Conservation (phyloP, 495 filamentous ascomycete genomes). For the Neurospora hispaniola region DNA sequence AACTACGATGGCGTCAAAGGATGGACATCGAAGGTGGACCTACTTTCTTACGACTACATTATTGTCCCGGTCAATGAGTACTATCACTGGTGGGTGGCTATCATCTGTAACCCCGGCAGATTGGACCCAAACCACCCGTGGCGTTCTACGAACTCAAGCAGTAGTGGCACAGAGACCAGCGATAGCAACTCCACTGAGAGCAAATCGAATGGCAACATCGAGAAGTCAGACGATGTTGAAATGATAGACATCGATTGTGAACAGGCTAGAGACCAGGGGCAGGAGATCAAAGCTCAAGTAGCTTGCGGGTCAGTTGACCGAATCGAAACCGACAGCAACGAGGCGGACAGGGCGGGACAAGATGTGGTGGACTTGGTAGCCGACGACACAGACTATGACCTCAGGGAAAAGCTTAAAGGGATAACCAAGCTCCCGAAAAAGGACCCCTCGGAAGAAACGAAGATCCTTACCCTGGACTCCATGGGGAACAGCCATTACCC, state of each 20-base stretch:
- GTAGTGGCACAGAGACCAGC: neutral
- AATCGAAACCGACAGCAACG: neutral
- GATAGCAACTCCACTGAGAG: neutral
- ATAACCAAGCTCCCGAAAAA: slow-evolving; percentile 19
- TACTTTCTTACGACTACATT: slow-evolving; percentile 80
- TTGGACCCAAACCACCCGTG: slow-evolving; percentile 25
- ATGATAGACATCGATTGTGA: neutral
- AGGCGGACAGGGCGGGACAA: neutral
- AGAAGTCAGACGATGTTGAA: neutral
- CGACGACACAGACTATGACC: neutral
- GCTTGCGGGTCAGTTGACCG: neutral
- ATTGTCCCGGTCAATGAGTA: slow-evolving; percentile 85
- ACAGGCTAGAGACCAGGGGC: neutral
- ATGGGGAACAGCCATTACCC: slow-evolving; percentile 49
- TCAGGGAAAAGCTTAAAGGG: neutral
- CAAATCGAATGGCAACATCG: neutral
- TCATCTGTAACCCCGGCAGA: slow-evolving; percentile 79
- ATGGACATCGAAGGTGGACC: slow-evolving; percentile 81
- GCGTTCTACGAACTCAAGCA: neutral
- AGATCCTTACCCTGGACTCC: slow-evolving; percentile 86
- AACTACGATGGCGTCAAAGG: slow-evolving; percentile 75
- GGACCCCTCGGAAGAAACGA: slow-evolving; percentile 35
- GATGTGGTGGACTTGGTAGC: neutral
- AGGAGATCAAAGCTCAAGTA: neutral
- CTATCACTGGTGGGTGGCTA: slow-evolving; percentile 87